Evolutionary conservation across 2,329 filamentous ascomycete species (phyloP).

Genomic region (Fusarium sp.): DNA sequence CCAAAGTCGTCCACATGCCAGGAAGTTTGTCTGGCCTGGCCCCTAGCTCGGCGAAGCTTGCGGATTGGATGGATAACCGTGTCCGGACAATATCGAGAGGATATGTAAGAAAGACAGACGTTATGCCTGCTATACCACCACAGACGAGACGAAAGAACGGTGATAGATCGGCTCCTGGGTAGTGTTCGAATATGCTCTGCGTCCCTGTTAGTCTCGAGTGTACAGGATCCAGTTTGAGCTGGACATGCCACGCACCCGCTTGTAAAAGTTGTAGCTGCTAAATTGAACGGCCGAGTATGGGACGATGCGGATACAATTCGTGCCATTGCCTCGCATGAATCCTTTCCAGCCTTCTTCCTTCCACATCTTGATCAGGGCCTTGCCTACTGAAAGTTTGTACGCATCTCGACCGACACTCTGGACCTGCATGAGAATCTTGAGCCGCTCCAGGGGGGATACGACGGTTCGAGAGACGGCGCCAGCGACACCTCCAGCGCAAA

Average conservation of each 20-base stretch:
- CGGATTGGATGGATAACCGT: conserved; percentile 93
- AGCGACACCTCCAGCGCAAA: conserved; percentile 91
- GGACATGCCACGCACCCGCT: conserved; percentile 68
- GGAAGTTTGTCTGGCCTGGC: conserved; percentile 73
- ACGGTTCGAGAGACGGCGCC: conserved; percentile 98
- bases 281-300: conserved; percentile 99
- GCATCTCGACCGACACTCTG: conserved; percentile 90
- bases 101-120: conserved; percentile 94
- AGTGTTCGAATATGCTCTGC: conserved; percentile 77
- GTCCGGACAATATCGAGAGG: conserved; percentile 98
- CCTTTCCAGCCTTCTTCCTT: conserved; percentile 95
- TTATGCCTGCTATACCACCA: conserved; percentile 91
- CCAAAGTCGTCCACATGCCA: conserved; percentile 90
- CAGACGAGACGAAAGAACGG: conserved; percentile 83
- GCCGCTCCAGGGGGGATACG: conserved; percentile 91
- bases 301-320: conserved; percentile 97
- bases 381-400: conserved; percentile 90
- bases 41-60: conserved; percentile 86
- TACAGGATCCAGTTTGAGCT: too few species aligned
- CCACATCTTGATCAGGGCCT: conserved; percentile 95
- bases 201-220: conserved; percentile 8
- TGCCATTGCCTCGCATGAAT: conserved; percentile 97
- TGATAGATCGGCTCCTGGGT: conserved; percentile 76
- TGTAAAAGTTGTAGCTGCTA: conserved; percentile 97
- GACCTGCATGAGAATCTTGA: conserved; percentile 98